phyloP scores from a whole-genome alignment of 140 eudicot genomes.

The Flaveria floridana region DNA sequence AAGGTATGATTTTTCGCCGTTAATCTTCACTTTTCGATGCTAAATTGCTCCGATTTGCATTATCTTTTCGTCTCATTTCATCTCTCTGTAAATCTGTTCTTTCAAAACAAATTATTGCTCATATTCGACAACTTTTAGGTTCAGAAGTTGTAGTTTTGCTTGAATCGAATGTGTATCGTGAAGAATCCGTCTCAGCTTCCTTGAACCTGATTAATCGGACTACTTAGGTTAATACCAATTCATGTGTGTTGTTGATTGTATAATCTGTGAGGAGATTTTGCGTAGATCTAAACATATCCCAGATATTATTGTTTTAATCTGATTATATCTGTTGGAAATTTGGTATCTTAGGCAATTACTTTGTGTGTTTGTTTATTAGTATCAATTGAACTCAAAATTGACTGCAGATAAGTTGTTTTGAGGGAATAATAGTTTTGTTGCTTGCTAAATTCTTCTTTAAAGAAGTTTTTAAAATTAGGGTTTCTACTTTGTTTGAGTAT shows the following conservation, averaged over 20 bases:
- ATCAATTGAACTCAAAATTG: background rate
- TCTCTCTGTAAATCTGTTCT: background rate
- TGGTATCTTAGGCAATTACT: constrained; percentile 4
- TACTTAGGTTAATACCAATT: background rate
- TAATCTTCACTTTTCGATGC: background rate
- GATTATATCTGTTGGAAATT: background rate
- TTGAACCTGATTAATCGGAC: constrained; percentile 1
- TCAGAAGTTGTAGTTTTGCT: constrained; percentile 11
- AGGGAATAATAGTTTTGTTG: background rate
- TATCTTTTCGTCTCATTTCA: background rate
- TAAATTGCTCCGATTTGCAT: background rate
- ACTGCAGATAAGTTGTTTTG: constrained; percentile 9
- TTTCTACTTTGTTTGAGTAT: background rate
- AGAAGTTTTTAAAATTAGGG: constrained; percentile 3
- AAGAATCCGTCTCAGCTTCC: background rate
- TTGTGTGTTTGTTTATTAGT: constrained; percentile 2
- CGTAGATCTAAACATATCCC: background rate
- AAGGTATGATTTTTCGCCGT: constrained; percentile 14
- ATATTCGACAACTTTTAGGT: background rate
- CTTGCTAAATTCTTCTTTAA: background rate
- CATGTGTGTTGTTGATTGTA: constrained; percentile 17
- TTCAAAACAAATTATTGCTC: background rate
- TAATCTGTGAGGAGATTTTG: constrained; percentile 1
- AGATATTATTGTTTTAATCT: background rate
- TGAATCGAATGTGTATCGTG: background rate